Evolutionary conservation across 345 rosid species (phyloP), one percentile per base, ranked within the genome.

Genomic region (Hibiscus tridactylites): DNA sequence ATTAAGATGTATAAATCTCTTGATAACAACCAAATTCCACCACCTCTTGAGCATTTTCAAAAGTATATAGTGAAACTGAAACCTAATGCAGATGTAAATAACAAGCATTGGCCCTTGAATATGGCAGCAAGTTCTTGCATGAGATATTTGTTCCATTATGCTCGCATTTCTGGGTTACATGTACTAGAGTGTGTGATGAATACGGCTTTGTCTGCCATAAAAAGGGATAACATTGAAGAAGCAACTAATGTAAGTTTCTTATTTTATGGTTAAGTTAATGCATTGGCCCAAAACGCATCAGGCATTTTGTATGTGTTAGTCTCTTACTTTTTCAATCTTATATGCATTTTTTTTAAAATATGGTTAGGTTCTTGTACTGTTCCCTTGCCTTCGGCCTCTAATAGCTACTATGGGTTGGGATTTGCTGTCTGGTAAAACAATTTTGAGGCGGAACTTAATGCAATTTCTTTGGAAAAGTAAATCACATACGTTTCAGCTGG

Each of bases 401-500:
- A 88, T 91, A 72, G 98, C 97, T 75, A 87, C 88, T 66, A 94
- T 94, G 96, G 97, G 97, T 58, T 94, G 98, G 98, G 98, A 94
- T 85, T 80, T 94, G 49, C 79, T 94, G 79, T 77, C 85, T 71
- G 91, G 95, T 59, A 90, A 91, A 82, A 88, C 98, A 53, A 67
- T 77, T 70, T 73, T 79, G 61, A 86, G 97, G 69, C 85, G 88
- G 79, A 86, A 86, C 63, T 79, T 94, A 77, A 85, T 94, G 97
- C 93, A 85, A 78, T 83, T 87, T 69, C 83, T 91, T 44, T 94
- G 98, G 95, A 83, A 80, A 31, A 84, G 88, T 71, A 85, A 83
- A 72, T 90, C 93, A 5, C 90, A 84, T 79, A 86, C 79, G 29
- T 73, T 82, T 79, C 85, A 87, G 60, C 79, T 89, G 71, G 96